Conservation (phyloP, 148 eudicot species). For the Hydrangea macrophylla region DNA sequence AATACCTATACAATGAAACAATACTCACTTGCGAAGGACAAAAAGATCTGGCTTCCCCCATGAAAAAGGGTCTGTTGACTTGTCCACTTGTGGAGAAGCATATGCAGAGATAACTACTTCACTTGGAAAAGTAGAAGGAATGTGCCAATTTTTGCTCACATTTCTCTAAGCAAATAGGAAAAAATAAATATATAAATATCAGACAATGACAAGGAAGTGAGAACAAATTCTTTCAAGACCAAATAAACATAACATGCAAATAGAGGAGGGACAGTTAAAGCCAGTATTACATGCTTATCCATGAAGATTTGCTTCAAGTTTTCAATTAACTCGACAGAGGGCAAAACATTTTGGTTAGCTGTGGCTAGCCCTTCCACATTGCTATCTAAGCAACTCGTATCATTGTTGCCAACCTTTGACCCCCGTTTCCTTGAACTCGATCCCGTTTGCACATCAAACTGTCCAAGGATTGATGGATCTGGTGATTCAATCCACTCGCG, state of each 20-base stretch:
- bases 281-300: slow-evolving; percentile 76
- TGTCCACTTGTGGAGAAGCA: slow-evolving; percentile 85
- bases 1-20: neutral
- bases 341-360: slow-evolving; percentile 23
- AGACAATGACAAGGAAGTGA: neutral
- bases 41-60: slow-evolving; percentile 97
- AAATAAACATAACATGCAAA: no score
- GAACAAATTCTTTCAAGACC: neutral
- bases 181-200: slow-evolving; percentile 13
- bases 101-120: slow-evolving; percentile 81
- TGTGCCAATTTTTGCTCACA: slow-evolving; percentile 98
- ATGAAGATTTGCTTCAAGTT: slow-evolving; percentile 58
- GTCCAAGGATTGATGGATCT: slow-evolving; percentile 84
- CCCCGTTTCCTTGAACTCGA: slow-evolving; percentile 42
- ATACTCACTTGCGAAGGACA: slow-evolving; percentile 80
- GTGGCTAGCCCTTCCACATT: slow-evolving; percentile 31
- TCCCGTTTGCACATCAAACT: slow-evolving; percentile 41
- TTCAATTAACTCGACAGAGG: slow-evolving; percentile 23
- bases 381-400: slow-evolving; percentile 20
- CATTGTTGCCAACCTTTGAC: slow-evolving; percentile 31
- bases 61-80: slow-evolving; percentile 84
- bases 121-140: slow-evolving; percentile 82
- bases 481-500: slow-evolving; percentile 98
- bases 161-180: slow-evolving; percentile 85
- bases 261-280: neutral